Base-by-base conservation (phyloP, 371 early-diverging fungal genomes). In the Rhizopus arrhizus region DNA sequence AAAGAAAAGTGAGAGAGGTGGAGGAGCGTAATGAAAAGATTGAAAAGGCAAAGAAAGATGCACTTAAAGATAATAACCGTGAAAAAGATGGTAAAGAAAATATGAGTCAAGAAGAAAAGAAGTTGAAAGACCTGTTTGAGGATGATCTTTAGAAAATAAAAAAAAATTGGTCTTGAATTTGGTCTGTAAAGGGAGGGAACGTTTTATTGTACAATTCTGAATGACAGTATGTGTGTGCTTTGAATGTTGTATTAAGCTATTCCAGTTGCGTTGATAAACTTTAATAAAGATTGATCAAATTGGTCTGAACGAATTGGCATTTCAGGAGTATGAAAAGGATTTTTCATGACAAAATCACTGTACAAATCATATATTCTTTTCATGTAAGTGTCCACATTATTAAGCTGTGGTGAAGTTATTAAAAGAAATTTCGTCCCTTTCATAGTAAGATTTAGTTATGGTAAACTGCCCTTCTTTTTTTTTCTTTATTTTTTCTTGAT, bases 231-330 rank as follows among this genome's bases (percentile, higher is more conserved):
- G 6, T 36, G 11, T 36, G 11, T 36, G 11, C 5, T 43, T 11
- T n/a, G 43, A 13, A n/a, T 9, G 11, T 5, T 43, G n/a, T 43
- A 43, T 43, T 43, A 43, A 5, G n/a, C n/a, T 9, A n/a, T 15
- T 43, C 43, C 48, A 48, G 9, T 36, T 16, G 58, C 55, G 53
- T 80, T 78, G n/a, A 91, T 86, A 10, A 94, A 84, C 69, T 91
- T 91, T 34, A 76, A 59, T 43, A 97, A 66, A 58, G 88, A 80
- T 16, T 85, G 70, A 71, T 98, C 99, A 79, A 98, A 98, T 67
- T 93, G 84, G 53, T 97, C 98, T 4, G 91, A 94, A 15, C 97
- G 90, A 59, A 99, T 96, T 15, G 99, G 99, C 99, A 99, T 98
- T 70, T 99, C 99, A 16, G 95, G 92, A 53, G 91, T 94, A 82